Evolutionary conservation across 129 eudicot genomes (phyloP), one percentile per base, ranked within the genome.

Genomic region (Saposhnikovia divaricata): DNA sequence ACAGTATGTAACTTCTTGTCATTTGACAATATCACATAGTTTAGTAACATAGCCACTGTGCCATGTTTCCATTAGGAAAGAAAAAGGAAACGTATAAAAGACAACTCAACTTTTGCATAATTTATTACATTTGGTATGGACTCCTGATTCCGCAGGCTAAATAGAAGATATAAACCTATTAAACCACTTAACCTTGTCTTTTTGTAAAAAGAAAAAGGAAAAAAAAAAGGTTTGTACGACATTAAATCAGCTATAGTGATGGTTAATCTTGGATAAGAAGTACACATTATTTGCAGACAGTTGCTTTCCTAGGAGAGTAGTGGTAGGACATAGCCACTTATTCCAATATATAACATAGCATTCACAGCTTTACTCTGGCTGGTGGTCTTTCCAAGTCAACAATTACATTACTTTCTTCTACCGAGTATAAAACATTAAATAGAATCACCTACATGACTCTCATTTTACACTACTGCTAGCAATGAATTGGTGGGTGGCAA

Each of bases 1-100:
- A 31, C 50, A 83, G 16, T 14, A 46, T 10, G 45, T 40, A 80
- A 75, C 38, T 79, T 65, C 45, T 44, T 59, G 16, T 65, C 42
- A 47, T 27, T 57, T 3, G 48, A 37, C 61, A 72, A 83, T 68
- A 78, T 76, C 68, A 74, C 43, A 44, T 48, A n/a, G 39, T 73
- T n/a, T 46, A 46, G 57, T 53, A 23, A 66, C 18, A 63, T 69
- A 21, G 3, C 13, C 50, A 70, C 55, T 11, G n/a, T 16, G 23
- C 59, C 34, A 37, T 2, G 79, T 27, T 40, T 42, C 18, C 44
- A 47, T 9, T 9, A 69, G 38, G 47, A 9, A 51, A 65, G 47
- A 39, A 6, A 43, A 28, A 78, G 0, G 42, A 9, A 42, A 3
- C 11, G 47, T 51, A 46, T 9, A 55, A 73, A 21, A 15, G 44